These are phyloP conservation scores for Botryotinia narcissicola DNA, from an alignment of 2,329 filamentous ascomycete genomes.

Conservation along the genomic window DNA sequence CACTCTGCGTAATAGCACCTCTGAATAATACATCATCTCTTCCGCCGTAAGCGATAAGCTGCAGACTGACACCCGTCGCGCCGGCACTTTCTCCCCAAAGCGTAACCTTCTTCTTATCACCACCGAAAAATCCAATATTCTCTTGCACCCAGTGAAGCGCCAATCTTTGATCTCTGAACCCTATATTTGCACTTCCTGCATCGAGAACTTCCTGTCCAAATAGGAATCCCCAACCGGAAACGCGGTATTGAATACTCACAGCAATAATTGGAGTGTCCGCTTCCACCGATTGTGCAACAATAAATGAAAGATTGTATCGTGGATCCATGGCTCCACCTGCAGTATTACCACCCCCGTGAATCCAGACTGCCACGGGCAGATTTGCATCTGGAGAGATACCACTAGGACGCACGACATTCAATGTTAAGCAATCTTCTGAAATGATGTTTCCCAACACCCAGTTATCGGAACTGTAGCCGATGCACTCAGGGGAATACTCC, in stretches of 20 bases:
- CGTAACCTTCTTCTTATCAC: slow-evolving; percentile 43
- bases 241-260: slow-evolving; percentile 47
- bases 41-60: slow-evolving; percentile 48
- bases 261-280: slow-evolving; percentile 47
- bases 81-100: slow-evolving; percentile 41
- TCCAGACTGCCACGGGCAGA: slow-evolving; percentile 54
- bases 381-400: slow-evolving; percentile 38
- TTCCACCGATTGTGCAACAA: slow-evolving; percentile 47
- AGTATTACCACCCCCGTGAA: slow-evolving; percentile 43
- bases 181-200: slow-evolving; percentile 47
- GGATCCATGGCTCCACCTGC: slow-evolving; percentile 44
- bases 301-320: slow-evolving; percentile 57
- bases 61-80: slow-evolving; percentile 44
- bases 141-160: slow-evolving; percentile 45
- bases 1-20: slow-evolving; percentile 51
- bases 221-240: slow-evolving; percentile 25
- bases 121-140: slow-evolving; percentile 45
- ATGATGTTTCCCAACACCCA: slow-evolving; percentile 16
- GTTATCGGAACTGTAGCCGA: slow-evolving; percentile 15
- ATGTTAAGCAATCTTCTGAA: slow-evolving; percentile 22
- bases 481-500: slow-evolving; percentile 32
- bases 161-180: slow-evolving; percentile 44
- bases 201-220: slow-evolving; percentile 41
- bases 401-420: slow-evolving; percentile 41
- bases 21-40: slow-evolving; percentile 54